A percentile compares a stretch with the other conserved stretches of the same genome.
Evolutionary conservation across 768 basidiomycete genomes (phyloP).

Genomic region (Neoboletus magnificus): DNA sequence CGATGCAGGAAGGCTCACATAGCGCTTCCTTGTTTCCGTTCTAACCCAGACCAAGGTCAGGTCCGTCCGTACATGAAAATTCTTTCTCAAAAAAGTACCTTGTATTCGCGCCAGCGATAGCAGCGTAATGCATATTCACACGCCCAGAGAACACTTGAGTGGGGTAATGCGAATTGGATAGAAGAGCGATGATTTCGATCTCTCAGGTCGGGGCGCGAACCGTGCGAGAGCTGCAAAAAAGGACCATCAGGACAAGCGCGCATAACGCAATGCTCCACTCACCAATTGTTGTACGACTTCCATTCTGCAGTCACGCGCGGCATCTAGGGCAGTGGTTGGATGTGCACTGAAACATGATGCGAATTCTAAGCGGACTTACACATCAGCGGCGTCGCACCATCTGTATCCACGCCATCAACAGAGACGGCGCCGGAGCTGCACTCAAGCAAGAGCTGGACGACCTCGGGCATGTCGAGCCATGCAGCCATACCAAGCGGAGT

Average conservation of each 20-base stretch:
- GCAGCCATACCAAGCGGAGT: slow-evolving; percentile 77
- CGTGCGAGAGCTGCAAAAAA: slow-evolving; percentile 47
- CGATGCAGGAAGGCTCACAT: slow-evolving; percentile 21
- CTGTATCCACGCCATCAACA: slow-evolving; percentile 70
- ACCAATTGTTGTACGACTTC: slow-evolving; percentile 69
- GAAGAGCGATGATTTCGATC: slow-evolving; percentile 72
- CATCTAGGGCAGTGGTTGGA: slow-evolving; percentile 46
- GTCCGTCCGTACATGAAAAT: slow-evolving; percentile 1
- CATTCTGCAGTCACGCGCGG: slow-evolving; percentile 67
- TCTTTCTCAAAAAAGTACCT: slow-evolving; percentile 37
- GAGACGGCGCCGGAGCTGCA: slow-evolving; percentile 58
- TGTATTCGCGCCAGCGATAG: slow-evolving; percentile 56
- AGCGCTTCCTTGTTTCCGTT: slow-evolving; percentile 32
- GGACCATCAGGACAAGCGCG: slow-evolving; percentile 5
- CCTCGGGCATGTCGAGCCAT: slow-evolving; percentile 64
- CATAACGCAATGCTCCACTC: slow-evolving; percentile 25
- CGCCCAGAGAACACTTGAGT: slow-evolving; percentile 63
- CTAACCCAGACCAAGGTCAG: slow-evolving; percentile 16
- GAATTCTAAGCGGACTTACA: slow-evolving; percentile 47
- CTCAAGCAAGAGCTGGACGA: slow-evolving; percentile 63
- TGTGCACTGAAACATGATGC: background rate
- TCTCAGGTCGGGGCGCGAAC: slow-evolving; percentile 69
- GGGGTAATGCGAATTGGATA: slow-evolving; percentile 61
- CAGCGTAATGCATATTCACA: slow-evolving; percentile 65
- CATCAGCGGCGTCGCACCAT: slow-evolving; percentile 80